Evolutionary conservation across 176 grass and related monocot genomes (phyloP).

Genomic region (Musa itinerans): DNA sequence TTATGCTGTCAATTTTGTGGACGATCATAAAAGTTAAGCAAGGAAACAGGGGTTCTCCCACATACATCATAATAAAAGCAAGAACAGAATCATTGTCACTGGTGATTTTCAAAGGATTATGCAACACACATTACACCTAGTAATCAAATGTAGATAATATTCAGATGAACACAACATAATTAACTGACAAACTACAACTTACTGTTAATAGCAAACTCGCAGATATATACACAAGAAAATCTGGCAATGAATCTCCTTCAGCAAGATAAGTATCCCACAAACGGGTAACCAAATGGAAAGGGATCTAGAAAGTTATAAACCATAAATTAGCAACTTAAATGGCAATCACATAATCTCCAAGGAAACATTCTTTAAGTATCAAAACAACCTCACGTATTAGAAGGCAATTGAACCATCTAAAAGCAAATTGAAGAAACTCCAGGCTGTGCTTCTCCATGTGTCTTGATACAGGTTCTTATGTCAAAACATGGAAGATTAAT

Average conservation of each 20-base stretch:
- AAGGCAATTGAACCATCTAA: constrained; percentile 98
- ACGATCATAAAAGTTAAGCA: neutral
- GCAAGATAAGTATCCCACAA: constrained; percentile 95
- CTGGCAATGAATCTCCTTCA: constrained; percentile 86
- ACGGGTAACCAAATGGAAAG: constrained; percentile 86
- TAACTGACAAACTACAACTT: constrained; percentile 25
- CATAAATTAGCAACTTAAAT: neutral
- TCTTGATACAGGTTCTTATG: constrained; percentile 77
- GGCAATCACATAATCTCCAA: neutral
- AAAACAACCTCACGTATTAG: constrained; percentile 74
- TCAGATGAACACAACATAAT: neutral
- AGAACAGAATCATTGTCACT: neutral
- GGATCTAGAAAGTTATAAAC: constrained; percentile 42
- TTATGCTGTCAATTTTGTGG: neutral
- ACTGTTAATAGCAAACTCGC: constrained; percentile 95
- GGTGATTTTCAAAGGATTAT: neutral
- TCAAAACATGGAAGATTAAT: constrained; percentile 10
- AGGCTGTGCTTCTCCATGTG: constrained; percentile 95
- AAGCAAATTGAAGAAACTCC: constrained; percentile 97
- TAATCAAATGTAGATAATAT: neutral
- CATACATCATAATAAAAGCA: neutral
- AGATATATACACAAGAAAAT: constrained; percentile 98
- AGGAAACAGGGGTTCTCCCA: neutral
- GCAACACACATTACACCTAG: neutral
- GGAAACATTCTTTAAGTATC: neutral